Conservation (phyloP, 176 grass and related monocot genomes). For the Hordeum marinum region DNA sequence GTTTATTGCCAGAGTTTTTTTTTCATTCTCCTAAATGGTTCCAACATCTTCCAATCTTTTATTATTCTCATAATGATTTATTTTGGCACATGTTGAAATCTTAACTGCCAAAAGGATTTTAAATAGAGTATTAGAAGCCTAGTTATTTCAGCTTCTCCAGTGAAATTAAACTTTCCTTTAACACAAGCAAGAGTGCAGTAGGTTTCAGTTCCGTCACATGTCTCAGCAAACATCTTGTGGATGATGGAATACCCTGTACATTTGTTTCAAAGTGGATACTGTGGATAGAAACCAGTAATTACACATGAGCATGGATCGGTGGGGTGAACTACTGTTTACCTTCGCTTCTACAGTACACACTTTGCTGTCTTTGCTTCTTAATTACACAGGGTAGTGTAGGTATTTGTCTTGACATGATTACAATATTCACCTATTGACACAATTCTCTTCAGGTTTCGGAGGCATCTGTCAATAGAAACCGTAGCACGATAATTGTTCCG, state of each 20-base stretch:
- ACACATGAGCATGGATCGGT: neutral
- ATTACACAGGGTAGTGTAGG: neutral
- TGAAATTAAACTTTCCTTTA: neutral
- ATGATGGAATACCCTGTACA: neutral
- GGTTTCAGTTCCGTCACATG: neutral
- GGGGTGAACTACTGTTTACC: neutral
- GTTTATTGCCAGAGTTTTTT: neutral
- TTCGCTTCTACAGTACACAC: neutral
- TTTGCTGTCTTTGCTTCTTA: neutral
- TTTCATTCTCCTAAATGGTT: neutral
- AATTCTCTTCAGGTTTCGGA: constrained; percentile 70
- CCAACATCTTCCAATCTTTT: neutral
- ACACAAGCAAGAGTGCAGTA: neutral
- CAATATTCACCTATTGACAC: neutral
- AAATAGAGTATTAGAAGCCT: neutral
- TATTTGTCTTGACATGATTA: neutral
- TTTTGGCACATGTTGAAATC: neutral
- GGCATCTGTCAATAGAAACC: constrained; percentile 93
- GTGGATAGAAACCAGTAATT: neutral
- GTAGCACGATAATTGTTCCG: constrained; percentile 94
- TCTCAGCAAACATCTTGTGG: neutral
- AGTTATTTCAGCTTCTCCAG: neutral
- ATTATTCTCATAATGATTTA: neutral
- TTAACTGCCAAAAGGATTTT: neutral
- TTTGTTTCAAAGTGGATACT: neutral